phyloP scores from a whole-genome alignment of 2,329 filamentous ascomycete species.

The Pseudocercospora fijiensis region DNA sequence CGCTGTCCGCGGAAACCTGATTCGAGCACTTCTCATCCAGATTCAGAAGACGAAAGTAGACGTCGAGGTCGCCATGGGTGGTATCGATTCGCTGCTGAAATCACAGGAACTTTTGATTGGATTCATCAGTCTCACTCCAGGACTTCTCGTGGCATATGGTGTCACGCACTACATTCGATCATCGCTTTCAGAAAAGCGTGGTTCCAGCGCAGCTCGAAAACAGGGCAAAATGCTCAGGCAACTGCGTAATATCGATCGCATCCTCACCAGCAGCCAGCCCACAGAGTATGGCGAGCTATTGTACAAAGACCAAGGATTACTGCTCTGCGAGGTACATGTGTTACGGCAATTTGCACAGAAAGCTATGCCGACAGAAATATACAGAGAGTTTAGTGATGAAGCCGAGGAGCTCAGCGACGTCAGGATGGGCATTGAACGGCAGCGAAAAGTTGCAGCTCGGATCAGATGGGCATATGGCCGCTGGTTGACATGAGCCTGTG shows the following conservation, averaged over 20 bases:
- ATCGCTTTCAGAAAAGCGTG: slow-evolving; percentile 68
- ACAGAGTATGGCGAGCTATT: slow-evolving; percentile 72
- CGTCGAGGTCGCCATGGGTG: slow-evolving; percentile 90
- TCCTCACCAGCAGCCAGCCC: slow-evolving; percentile 52
- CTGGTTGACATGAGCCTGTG: slow-evolving; percentile 52
- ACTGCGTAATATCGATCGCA: slow-evolving; percentile 81
- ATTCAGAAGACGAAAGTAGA: slow-evolving; percentile 99
- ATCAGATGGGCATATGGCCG: slow-evolving; percentile 88
- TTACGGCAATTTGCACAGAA: slow-evolving; percentile 67
- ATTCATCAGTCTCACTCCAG: slow-evolving; percentile 92
- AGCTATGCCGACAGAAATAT: slow-evolving; percentile 70
- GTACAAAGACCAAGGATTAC: slow-evolving; percentile 87
- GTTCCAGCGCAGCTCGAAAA: slow-evolving; percentile 63
- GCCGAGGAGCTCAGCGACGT: slow-evolving; percentile 82
- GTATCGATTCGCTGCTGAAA: slow-evolving; percentile 90
- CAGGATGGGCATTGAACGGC: slow-evolving; percentile 70
- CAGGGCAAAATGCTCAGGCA: slow-evolving; percentile 72
- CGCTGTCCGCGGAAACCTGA: slow-evolving; percentile 78
- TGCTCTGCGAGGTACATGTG: slow-evolving; percentile 86
- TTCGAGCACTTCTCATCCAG: slow-evolving; percentile 89
- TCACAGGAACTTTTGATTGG: slow-evolving; percentile 97
- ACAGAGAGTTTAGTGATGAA: slow-evolving; percentile 85
- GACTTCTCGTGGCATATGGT: slow-evolving; percentile 81
- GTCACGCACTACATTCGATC: slow-evolving; percentile 68
- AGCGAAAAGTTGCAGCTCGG: slow-evolving; percentile 75